Evolutionary conservation across 2,329 filamentous ascomycete species (phyloP), one percentile per base, ranked within the genome.

Genomic region (Tricladium varicosporioides): DNA sequence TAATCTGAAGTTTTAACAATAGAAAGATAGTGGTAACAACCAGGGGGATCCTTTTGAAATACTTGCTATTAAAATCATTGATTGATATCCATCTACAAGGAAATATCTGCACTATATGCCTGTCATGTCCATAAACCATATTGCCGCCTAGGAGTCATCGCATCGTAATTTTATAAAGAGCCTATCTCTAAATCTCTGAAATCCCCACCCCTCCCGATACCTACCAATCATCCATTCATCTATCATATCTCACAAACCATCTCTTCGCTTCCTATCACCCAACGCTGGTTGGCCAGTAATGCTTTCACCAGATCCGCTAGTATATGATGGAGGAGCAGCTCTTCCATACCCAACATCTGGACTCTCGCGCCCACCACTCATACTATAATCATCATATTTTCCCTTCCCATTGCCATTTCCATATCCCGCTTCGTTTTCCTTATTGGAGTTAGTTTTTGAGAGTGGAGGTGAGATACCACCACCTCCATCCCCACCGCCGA

Each of bases 401-500:
- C 22, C 22, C 22, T 27, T 27, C 22, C 22, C 22, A 27, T 27
- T 27, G 7, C 22, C 22, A 27, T 27, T 27, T 1, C 54, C 59
- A 43, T 56, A 64, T 8, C n/a, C 52, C 13, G 61, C 57, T 33
- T 68, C 67, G 48, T 62, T 57, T 54, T 69, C 63, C 51, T 66
- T 67, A 44, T 44, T 22, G 18, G 19, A 15, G 16, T n/a, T 56
- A n/a, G 49, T 16, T 43, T 43, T 42, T n/a, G 33, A 22, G 10
- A 44, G 14, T 8, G 48, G 36, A 14, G 50, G 14, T 19, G 45
- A 58, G 5, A 54, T 57, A n/a, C 63, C 46, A 2, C 63, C 58
- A 5, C 67, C 68, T 0, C 65, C 66, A 60, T 71, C 69, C 0
- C 67, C 68, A n/a, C 86, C 87, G 1, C 89, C 88, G 16, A 92